Base-by-base conservation (phyloP, 495 filamentous ascomycete genomes). In the Pseudevernia furfuracea region DNA sequence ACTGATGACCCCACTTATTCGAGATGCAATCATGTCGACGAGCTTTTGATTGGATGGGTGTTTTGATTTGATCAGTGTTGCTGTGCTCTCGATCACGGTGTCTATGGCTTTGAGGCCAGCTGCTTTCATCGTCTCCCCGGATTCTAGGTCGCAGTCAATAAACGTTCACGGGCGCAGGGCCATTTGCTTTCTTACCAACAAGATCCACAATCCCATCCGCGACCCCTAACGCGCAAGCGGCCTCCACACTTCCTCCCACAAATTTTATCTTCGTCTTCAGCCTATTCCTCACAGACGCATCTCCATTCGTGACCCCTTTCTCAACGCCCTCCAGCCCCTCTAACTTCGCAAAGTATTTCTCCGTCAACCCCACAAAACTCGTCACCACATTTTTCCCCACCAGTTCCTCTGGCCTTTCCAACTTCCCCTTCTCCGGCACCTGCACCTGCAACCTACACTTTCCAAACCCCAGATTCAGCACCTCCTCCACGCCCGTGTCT, bases 151-250 rank as follows among this genome's bases (percentile, higher is more conserved):
- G 23, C 8, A 1, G 30, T 63, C 14, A 58, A 28, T 36, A 19
- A 1, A 6, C 23, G 21, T 36, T n/a, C 10, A 0, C 49, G 12
- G 5, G 34, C 8, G 28, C 19, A 23, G 4, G 32, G 28, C 37
- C 71, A 70, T 39, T 60, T 38, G 34, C 9, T 39, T 56, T 79
- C 86, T 67, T 71, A 96, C 93, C 93, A 72, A 98, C 94, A 64
- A 98, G 84, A 78, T 98, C 95, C 32, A 98, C 91, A 74, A 98
- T 95, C 41, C 94, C 94, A 74, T 97, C 92, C 25, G 94, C 94
- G 43, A 97, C 91, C 56, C 94, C 95, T 63, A 98, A 80, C 60
- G 94, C 92, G 74, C 93, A 97, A 56, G 95, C 92, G 56, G 93
- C 91, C 77, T 98, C 94, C 32, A 97, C 94, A 78, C 93, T 97